Conservation (phyloP, 257 asterid species). For the Solanum verrucosum region DNA sequence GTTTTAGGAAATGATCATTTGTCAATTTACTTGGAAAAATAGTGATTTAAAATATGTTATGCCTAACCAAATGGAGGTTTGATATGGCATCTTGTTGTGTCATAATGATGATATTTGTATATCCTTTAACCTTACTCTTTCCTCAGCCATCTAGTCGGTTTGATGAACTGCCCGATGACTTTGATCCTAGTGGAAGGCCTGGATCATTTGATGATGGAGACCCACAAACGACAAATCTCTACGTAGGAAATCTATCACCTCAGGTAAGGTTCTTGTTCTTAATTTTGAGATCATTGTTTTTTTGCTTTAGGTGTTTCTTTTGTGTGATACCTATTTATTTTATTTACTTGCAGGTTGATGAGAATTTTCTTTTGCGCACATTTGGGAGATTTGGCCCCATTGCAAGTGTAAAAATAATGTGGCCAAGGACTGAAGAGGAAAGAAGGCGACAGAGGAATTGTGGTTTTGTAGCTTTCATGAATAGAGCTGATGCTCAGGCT, state of each 20-base stretch:
- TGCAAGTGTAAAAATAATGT: slow-evolving; percentile 96
- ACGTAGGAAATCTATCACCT: slow-evolving; percentile 88
- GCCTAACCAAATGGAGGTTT: not conserved
- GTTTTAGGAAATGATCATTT: not conserved
- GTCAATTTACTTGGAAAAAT: not conserved
- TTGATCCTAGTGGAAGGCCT: slow-evolving; percentile 71
- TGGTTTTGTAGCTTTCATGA: slow-evolving; percentile 97
- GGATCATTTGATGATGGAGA: slow-evolving; percentile 99
- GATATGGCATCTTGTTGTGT: not conserved
- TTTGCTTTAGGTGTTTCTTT: not conserved
- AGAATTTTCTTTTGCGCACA: slow-evolving; percentile 84
- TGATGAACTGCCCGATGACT: slow-evolving; percentile 92
- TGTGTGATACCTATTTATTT: not conserved
- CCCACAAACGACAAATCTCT: slow-evolving; percentile 88
- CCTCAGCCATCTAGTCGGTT: slow-evolving; percentile 75
- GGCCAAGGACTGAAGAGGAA: slow-evolving; percentile 99
- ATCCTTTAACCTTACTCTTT: slow-evolving; percentile 7
- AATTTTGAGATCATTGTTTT: not conserved
- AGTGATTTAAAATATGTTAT: not conserved
- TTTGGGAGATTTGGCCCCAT: slow-evolving; percentile 98
- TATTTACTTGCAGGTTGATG: slow-evolving; percentile 59
- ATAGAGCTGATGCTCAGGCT: slow-evolving; percentile 87
- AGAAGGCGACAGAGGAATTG: slow-evolving; percentile 77
- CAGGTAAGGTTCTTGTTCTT: slow-evolving; percentile 35
- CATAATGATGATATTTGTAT: not conserved